Conservation (phyloP, 352 stramenopile species). For the Phytophthora pini region DNA sequence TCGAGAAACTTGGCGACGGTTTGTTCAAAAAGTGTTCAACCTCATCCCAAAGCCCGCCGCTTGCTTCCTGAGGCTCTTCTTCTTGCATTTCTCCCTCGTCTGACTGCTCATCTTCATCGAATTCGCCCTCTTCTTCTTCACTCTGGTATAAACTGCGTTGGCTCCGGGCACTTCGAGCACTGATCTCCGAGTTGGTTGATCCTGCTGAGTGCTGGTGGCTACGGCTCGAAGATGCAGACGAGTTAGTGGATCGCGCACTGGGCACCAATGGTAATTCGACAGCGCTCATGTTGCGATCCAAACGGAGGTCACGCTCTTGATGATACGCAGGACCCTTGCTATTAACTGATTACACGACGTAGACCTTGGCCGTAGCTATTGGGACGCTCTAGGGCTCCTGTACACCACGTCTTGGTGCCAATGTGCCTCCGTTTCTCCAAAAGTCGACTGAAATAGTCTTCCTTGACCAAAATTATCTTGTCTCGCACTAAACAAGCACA, state of each 20-base stretch:
- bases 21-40: constrained; percentile 82
- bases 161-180: constrained; percentile 36
- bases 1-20: constrained; percentile 62
- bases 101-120: constrained; percentile 14
- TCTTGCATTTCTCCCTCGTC: constrained; percentile 16
- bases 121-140: constrained; percentile 12
- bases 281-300: constrained; percentile 41
- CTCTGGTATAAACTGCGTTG: constrained; percentile 33
- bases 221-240: constrained; percentile 50
- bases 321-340: constrained; percentile 10
- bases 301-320: background rate
- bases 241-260: constrained; percentile 47
- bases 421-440: constrained; percentile 21
- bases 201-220: constrained; percentile 53
- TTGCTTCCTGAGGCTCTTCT: constrained; percentile 56
- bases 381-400: too few species aligned
- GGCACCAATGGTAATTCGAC: constrained; percentile 63
- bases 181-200: constrained; percentile 46
- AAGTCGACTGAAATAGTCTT: constrained; percentile 33
- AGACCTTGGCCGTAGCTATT: too few species aligned
- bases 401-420: too few species aligned
- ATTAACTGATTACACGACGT: constrained; percentile 25
- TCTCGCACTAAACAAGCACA: constrained; percentile 54
- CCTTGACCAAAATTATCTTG: constrained; percentile 22
- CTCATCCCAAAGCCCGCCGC: constrained; percentile 63